Conservation (phyloP, 257 asterid genomes). For the Solanum piurae region DNA sequence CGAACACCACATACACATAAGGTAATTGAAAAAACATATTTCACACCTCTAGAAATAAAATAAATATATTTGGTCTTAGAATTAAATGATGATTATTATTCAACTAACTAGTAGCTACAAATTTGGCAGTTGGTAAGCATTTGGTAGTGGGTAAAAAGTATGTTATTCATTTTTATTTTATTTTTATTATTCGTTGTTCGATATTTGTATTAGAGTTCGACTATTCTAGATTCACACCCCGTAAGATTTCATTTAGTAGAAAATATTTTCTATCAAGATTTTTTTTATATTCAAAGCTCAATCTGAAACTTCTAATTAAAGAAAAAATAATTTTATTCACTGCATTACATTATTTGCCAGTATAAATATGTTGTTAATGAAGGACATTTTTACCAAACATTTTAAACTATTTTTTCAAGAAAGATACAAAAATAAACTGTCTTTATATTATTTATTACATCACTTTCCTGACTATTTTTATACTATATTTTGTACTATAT, state of each 20-base stretch:
- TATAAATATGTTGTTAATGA: no score
- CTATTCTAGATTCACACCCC: fast-evolving
- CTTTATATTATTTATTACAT: not conserved
- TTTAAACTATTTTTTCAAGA: not conserved
- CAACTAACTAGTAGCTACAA: not conserved
- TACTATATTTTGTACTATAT: no score
- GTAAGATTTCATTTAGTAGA: not conserved
- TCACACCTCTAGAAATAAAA: not conserved
- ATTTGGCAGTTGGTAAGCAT: not conserved
- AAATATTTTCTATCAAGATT: not conserved
- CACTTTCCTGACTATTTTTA: not conserved
- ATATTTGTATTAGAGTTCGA: not conserved
- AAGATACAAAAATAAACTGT: not conserved
- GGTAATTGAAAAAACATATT: not conserved
- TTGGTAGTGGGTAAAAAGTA: not conserved
- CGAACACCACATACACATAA: not conserved
- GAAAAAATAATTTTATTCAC: not conserved
- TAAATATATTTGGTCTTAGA: not conserved
- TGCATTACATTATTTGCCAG: not conserved
- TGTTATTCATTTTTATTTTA: no score
- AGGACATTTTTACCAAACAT: not conserved
- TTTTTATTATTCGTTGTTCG: no score
- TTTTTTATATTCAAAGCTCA: no score
- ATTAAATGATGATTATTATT: not conserved
- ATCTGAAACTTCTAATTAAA: fast-evolving